Percentiles rank a stretch among this genome's conserved stretches.
These are phyloP conservation scores for Suhomyces sp. DNA, from an alignment of 805 yeast species.

Conservation along the genomic window DNA sequence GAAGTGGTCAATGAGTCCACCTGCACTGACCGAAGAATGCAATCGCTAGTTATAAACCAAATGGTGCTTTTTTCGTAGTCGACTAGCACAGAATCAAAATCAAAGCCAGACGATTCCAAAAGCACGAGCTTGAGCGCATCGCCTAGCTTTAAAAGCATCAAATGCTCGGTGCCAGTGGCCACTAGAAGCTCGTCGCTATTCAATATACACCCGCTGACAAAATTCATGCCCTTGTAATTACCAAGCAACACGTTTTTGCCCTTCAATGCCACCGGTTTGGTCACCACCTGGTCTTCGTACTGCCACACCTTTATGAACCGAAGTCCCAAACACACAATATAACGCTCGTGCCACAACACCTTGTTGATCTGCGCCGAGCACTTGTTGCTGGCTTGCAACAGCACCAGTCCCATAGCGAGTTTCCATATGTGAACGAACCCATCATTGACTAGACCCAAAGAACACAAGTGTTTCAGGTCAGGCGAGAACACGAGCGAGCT, in stretches of 20 bases:
- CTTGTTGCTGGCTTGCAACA: constrained; percentile 52
- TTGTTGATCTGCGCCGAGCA: constrained; percentile 60
- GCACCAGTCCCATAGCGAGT: constrained; percentile 17
- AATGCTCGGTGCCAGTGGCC: constrained; percentile 29
- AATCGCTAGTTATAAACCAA: constrained; percentile 23
- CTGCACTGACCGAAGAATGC: constrained; percentile 7
- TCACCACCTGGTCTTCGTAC: constrained; percentile 23
- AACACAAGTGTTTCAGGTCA: constrained; percentile 52
- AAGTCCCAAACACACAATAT: constrained; percentile 56
- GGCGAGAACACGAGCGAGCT: constrained; percentile 54
- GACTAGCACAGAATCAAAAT: constrained; percentile 17
- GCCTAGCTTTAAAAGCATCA: constrained; percentile 26
- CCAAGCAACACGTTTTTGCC: constrained; percentile 64
- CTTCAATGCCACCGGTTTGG: constrained; percentile 25
- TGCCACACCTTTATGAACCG: constrained; percentile 65
- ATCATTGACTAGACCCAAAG: constrained; percentile 67
- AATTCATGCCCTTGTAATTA: constrained; percentile 45
- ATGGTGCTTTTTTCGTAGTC: constrained; percentile 18
- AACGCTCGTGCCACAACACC: constrained; percentile 52
- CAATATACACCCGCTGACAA: constrained; percentile 38
- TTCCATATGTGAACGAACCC: constrained; percentile 67
- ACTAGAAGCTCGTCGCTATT: constrained; percentile 37
- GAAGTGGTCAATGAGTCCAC: constrained; percentile 13
- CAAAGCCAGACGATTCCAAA: constrained; percentile 15
- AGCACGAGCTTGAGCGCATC: constrained; percentile 17